Evolutionary conservation across 2,329 filamentous ascomycete genomes (phyloP).

Genomic region (Diaporthe ampelina): DNA sequence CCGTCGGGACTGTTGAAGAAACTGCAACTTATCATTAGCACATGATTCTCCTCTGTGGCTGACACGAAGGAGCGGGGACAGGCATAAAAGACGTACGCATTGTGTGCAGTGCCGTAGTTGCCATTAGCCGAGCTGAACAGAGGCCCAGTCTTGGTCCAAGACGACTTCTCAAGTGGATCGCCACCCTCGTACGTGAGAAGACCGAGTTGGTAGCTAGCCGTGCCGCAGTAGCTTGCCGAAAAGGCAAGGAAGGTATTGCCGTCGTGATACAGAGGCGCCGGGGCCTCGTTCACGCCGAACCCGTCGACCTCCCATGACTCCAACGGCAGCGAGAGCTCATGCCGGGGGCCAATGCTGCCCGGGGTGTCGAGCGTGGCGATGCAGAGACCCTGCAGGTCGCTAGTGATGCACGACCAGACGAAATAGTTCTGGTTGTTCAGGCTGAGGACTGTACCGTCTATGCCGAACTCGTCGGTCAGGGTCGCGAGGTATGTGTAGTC

Average conservation of each 20-base stretch:
- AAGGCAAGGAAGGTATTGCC: constrained; percentile 42
- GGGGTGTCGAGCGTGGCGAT: constrained; percentile 41
- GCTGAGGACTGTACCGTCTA: constrained; percentile 28
- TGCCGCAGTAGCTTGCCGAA: constrained; percentile 42
- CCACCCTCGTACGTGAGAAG: constrained; percentile 41
- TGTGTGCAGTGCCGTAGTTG: constrained; percentile 43
- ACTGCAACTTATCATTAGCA: not conserved
- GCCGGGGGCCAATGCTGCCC: constrained; percentile 37
- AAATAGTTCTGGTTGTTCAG: constrained; percentile 35
- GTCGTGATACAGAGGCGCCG: constrained; percentile 39
- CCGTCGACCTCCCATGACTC: constrained; percentile 40
- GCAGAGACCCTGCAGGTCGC: constrained; percentile 38
- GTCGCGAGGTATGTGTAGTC: constrained; percentile 9
- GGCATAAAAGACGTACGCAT: not conserved
- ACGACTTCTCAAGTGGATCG: constrained; percentile 30
- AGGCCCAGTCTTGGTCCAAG: constrained; percentile 40
- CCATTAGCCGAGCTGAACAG: constrained; percentile 42
- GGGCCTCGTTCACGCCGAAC: constrained; percentile 12
- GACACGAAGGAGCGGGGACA: not conserved
- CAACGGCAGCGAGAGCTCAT: constrained; percentile 41
- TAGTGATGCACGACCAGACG: constrained; percentile 38
- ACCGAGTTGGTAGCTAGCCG: constrained; percentile 41
- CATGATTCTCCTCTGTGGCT: not conserved
- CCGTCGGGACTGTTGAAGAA: constrained; percentile 40
- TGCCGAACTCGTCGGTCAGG: constrained; percentile 10